Percentiles rank a stretch among this genome's conserved stretches.
Evolutionary conservation across 2,329 filamentous ascomycete species (phyloP).

Genomic region (Fusarium praegraminearum): DNA sequence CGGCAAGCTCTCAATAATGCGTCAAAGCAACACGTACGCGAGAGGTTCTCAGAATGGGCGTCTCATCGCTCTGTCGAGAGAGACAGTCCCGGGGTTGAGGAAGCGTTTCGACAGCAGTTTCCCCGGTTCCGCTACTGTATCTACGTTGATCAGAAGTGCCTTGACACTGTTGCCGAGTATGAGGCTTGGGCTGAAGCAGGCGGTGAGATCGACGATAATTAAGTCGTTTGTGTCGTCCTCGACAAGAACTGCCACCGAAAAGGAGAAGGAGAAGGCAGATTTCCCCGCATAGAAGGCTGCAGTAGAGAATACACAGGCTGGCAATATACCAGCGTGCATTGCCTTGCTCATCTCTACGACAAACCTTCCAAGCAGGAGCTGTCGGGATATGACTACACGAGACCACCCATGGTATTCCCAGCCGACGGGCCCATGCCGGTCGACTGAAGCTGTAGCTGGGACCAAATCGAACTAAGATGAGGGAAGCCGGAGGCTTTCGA

Average conservation of each 20-base stretch:
- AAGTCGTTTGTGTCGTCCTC: neutral
- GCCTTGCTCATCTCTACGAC: neutral
- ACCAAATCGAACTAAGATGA: neutral
- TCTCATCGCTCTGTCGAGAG: neutral
- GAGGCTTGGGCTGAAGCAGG: neutral
- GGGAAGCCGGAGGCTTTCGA: neutral
- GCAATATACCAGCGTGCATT: neutral
- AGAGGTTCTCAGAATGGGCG: conserved; percentile 2
- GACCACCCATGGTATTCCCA: neutral
- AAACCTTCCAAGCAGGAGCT: neutral
- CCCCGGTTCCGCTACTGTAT: conserved; percentile 7
- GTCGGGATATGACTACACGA: neutral
- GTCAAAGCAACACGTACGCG: conserved; percentile 9
- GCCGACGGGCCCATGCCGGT: neutral
- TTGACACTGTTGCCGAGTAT: conserved; percentile 3
- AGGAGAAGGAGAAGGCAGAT: neutral
- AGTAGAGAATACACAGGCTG: conserved; percentile 16
- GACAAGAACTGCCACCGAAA: neutral
- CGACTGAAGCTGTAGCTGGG: neutral
- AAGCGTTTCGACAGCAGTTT: accelerated
- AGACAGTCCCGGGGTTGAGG: conserved; percentile 1
- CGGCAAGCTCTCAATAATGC: neutral
- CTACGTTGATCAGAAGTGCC: conserved; percentile 6
- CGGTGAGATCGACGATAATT: accelerated
- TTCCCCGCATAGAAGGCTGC: neutral